Evolutionary conservation across 2,329 filamentous ascomycete genomes (phyloP), one percentile per base, ranked within the genome.

Genomic region (Fusarium sp.): DNA sequence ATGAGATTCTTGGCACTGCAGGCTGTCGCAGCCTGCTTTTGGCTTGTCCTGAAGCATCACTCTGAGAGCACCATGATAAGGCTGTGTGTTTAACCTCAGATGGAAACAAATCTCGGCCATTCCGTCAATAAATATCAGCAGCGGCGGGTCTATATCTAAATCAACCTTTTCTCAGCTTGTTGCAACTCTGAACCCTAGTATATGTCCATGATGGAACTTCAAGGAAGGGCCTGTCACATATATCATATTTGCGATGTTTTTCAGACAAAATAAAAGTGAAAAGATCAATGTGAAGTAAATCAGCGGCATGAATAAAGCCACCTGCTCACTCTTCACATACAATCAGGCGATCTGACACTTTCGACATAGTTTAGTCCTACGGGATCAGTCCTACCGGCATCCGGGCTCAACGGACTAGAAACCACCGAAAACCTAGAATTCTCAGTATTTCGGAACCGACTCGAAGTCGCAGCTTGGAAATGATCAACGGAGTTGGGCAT

Each of bases 1-100:
- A 7, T 13, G 2, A 19, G 16, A 13, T 23, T 33, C 47, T 50
- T 50, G 47, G 47, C 47, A 4, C 30, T 33, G 47, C 47, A 23
- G 47, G 47, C 15, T 50, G 15, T 50, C 10, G 23, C 47, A 50
- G 47, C 47, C 30, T 33, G 30, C 47, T 50, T 33, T 33, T 49
- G 15, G 6, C 21, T 6, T 23, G 15, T 5, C 10, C 46, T 10
- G 3, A 5, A 15, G 9, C 4, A 28, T 9, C 6, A 15, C 44
- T 3, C 25, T 21, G 18, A 33, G 16, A 18, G 15, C 3, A 37
- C 35, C 35, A 37, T 10, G 4, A 37, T 11, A 10, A 37, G 35
- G 9, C 35, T 37, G 35, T 37, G 9, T 37, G 16, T 37, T 16
- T 35, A 7, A 35, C 15, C 15, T 16, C 4, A 7, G 7, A 12